A percentile compares a stretch with the other conserved stretches of the same genome.
These are phyloP conservation scores for Boletus huronensis DNA, from an alignment of 768 basidiomycete species.

Conservation along the genomic window DNA sequence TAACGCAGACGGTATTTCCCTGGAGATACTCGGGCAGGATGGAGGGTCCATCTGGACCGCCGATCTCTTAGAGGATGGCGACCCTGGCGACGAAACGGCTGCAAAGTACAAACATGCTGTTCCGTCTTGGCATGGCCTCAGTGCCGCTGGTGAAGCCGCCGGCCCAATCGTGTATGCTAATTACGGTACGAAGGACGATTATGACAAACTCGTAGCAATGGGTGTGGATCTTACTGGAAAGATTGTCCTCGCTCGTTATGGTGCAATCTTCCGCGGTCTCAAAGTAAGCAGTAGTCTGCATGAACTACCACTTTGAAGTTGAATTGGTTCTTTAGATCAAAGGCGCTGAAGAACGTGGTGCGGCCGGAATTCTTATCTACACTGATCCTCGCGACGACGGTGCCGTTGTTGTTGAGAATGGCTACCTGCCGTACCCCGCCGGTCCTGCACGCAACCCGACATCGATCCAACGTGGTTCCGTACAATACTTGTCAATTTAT, in stretches of 20 bases:
- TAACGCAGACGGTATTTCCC: constrained; percentile 55
- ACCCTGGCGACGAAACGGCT: constrained; percentile 69
- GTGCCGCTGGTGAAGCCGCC: constrained; percentile 68
- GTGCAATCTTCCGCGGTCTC: constrained; percentile 75
- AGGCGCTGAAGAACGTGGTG: constrained; percentile 80
- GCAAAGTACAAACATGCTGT: constrained; percentile 62
- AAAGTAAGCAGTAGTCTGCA: constrained; percentile 47
- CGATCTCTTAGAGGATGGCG: constrained; percentile 67
- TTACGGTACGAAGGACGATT: constrained; percentile 74
- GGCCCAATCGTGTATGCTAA: constrained; percentile 76
- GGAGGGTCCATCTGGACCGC: constrained; percentile 62
- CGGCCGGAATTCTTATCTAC: constrained; percentile 76
- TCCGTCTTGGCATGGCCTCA: constrained; percentile 85
- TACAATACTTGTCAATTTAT: constrained; percentile 63
- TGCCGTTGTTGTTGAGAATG: constrained; percentile 68
- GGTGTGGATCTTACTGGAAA: constrained; percentile 76
- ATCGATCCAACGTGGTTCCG: constrained; percentile 82
- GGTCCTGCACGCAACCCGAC: constrained; percentile 86
- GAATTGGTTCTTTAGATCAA: constrained; percentile 51
- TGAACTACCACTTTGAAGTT: background rate
- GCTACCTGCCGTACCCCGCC: constrained; percentile 65
- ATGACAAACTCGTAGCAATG: constrained; percentile 53
- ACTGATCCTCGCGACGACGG: constrained; percentile 87
- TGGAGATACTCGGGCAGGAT: constrained; percentile 61
- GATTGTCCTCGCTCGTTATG: constrained; percentile 78